A percentile compares a stretch with the other conserved stretches of the same genome.
These are phyloP conservation scores for Peribolospora baueri DNA, from an alignment of 768 basidiomycete genomes.

Conservation along the genomic window DNA sequence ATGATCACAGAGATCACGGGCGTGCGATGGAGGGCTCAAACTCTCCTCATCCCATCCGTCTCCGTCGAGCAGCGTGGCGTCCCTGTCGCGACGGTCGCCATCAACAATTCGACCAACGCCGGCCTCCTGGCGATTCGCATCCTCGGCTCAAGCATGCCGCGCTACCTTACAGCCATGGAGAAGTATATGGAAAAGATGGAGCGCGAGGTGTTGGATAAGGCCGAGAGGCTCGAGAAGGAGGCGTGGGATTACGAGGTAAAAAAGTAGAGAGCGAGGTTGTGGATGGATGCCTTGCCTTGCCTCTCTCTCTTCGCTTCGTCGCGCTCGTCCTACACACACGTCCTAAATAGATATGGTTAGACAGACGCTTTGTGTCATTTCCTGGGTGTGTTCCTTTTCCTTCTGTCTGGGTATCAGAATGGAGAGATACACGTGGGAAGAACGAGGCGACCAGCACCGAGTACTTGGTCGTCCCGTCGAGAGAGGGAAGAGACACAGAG, in stretches of 20 bases:
- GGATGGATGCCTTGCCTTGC: no score
- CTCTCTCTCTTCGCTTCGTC: no score
- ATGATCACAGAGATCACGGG: neutral
- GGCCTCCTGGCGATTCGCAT: conserved; percentile 76
- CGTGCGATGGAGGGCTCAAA: neutral
- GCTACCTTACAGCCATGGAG: conserved; percentile 41
- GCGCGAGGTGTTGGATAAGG: conserved; percentile 52
- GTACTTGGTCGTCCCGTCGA: no score
- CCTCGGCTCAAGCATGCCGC: conserved; percentile 44
- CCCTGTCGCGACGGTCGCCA: conserved; percentile 90
- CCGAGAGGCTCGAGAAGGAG: conserved; percentile 42
- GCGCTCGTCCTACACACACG: no score
- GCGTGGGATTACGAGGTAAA: conserved; percentile 69
- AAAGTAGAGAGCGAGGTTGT: neutral
- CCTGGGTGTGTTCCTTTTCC: no score
- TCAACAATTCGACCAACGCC: conserved; percentile 84
- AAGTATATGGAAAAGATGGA: conserved; percentile 44
- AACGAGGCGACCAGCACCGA: no score
- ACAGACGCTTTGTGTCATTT: no score
- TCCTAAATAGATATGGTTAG: no score
- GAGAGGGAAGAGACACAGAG: no score
- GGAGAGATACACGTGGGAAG: no score
- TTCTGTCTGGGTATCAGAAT: no score
- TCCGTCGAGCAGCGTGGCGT: conserved; percentile 48
- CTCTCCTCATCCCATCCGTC: neutral